Percentiles rank a stretch among this genome's conserved stretches.
These are phyloP conservation scores for Hamamelis virginiana DNA, from an alignment of 164 flowering plant genomes.

Conservation along the genomic window DNA sequence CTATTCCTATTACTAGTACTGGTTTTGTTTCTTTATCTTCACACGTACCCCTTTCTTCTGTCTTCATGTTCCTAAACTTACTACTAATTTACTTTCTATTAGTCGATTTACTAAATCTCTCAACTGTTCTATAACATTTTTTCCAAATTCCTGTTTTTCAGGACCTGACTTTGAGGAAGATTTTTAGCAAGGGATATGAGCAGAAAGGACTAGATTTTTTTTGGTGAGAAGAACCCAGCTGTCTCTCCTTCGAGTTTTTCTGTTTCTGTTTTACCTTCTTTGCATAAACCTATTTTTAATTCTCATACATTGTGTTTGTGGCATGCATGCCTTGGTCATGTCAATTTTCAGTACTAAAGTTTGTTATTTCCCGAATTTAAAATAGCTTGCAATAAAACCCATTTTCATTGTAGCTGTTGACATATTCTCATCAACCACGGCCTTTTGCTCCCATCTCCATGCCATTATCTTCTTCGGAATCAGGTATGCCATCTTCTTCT, in stretches of 20 bases:
- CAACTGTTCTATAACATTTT: background rate
- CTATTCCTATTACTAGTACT: background rate
- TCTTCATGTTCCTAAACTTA: background rate
- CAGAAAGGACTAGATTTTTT: background rate
- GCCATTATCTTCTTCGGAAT: too few relatives aligned
- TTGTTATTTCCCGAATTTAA: too few relatives aligned
- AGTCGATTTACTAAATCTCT: background rate
- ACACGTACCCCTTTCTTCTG: background rate
- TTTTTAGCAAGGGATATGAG: slow-evolving; percentile 5
- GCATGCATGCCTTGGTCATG: background rate
- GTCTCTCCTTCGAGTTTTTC: background rate
- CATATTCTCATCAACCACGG: too few relatives aligned
- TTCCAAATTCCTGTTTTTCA: background rate
- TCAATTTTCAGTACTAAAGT: background rate
- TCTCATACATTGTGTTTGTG: background rate
- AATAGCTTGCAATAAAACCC: too few relatives aligned
- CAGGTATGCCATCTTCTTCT: too few relatives aligned
- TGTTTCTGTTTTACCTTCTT: background rate
- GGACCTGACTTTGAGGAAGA: background rate
- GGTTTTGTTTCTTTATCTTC: background rate
- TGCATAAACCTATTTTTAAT: background rate
- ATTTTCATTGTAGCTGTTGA: too few relatives aligned
- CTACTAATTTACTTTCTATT: background rate
- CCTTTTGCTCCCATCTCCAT: too few relatives aligned
- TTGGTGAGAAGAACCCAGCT: background rate